phyloP scores from a whole-genome alignment of 805 yeast genomes.

The Saturnispora diversa region DNA sequence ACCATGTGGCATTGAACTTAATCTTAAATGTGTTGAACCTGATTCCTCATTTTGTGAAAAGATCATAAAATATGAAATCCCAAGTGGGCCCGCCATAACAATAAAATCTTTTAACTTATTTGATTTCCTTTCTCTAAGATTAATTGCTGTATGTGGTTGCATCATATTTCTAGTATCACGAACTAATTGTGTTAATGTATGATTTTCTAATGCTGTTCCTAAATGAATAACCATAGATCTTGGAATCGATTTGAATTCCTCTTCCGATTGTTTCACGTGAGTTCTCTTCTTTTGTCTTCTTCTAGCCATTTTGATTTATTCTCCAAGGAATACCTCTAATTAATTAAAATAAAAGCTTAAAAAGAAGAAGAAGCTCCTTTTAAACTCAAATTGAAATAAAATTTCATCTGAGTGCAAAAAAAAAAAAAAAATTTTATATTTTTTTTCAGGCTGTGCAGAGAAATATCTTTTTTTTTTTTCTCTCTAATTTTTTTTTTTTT shows the following conservation, averaged over 20 bases:
- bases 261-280: slow-evolving; percentile 58
- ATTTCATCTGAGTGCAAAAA: too few species aligned
- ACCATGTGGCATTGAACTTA: slow-evolving; percentile 87
- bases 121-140: slow-evolving; percentile 74
- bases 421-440: background rate
- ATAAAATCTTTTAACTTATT: slow-evolving; percentile 85
- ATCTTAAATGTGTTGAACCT: slow-evolving; percentile 74
- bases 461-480: background rate
- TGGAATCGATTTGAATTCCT: slow-evolving; percentile 67
- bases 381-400: too few species aligned
- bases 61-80: slow-evolving; percentile 80
- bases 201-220: slow-evolving; percentile 67
- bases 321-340: too few species aligned
- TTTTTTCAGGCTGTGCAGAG: background rate
- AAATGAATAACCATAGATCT: slow-evolving; percentile 89
- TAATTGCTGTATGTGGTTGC: slow-evolving; percentile 96
- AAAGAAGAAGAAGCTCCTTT: too few species aligned
- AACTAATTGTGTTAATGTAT: slow-evolving; percentile 76
- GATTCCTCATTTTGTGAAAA: slow-evolving; percentile 73
- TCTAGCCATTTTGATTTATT: slow-evolving; percentile 22
- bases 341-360: too few species aligned
- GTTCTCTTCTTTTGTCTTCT: slow-evolving; percentile 72
- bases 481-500: background rate
- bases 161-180: slow-evolving; percentile 79
- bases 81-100: slow-evolving; percentile 98